A percentile compares a stretch with the other conserved stretches of the same genome.
Evolutionary conservation across 768 basidiomycete genomes (phyloP).

Genomic region (Lepiota venenata): DNA sequence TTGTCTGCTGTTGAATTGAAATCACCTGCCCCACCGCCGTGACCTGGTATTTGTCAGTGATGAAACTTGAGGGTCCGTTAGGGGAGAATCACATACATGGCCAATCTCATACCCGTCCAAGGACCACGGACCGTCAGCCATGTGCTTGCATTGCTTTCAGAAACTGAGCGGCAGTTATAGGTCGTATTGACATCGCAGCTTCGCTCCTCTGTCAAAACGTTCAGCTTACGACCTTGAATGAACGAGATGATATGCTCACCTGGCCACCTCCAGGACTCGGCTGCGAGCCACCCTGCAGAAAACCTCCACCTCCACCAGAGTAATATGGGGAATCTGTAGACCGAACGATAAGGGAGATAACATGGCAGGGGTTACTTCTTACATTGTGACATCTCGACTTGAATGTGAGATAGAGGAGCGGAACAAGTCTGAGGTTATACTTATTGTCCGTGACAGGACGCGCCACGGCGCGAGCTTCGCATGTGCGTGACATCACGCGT

Average conservation of each 20-base stretch:
- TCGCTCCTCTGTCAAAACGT: constrained; percentile 28
- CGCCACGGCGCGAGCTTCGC: background rate
- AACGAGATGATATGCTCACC: constrained; percentile 24
- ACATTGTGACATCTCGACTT: constrained; percentile 43
- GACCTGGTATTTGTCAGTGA: constrained; percentile 16
- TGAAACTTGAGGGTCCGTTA: constrained; percentile 1
- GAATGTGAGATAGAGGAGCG: constrained; percentile 3
- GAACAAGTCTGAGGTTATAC: background rate
- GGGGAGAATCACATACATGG: constrained; percentile 45
- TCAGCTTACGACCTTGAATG: background rate
- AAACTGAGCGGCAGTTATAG: constrained; percentile 78
- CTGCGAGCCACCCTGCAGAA: constrained; percentile 55
- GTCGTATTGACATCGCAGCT: constrained; percentile 45
- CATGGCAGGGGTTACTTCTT: constrained; percentile 12
- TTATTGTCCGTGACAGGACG: background rate
- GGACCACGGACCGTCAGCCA: constrained; percentile 83
- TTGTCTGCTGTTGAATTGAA: constrained; percentile 65
- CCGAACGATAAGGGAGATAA: background rate
- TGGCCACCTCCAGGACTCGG: constrained; percentile 55
- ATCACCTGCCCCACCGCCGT: constrained; percentile 48
- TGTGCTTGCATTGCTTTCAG: constrained; percentile 76
- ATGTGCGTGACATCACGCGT: constrained; percentile 8
- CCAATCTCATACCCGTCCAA: constrained; percentile 80
- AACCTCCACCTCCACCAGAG: constrained; percentile 46
- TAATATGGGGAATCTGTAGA: constrained; percentile 34